These are phyloP conservation scores for Tympanopsis confertula DNA, from an alignment of 2,329 filamentous ascomycete genomes.

Conservation along the genomic window DNA sequence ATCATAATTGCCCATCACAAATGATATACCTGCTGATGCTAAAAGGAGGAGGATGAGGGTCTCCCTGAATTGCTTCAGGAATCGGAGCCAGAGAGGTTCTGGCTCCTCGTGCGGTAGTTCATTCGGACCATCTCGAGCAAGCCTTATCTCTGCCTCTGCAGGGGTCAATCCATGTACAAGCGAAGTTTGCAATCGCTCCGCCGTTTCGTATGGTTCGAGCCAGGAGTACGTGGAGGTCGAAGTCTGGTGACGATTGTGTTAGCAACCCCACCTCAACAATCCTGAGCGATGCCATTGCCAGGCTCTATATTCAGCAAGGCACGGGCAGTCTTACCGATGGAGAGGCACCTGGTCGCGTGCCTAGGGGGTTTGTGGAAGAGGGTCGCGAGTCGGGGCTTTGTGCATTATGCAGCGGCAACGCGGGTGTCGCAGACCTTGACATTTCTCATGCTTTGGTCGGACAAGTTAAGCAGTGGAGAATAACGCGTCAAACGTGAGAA, in stretches of 20 bases:
- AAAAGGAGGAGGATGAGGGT: slow-evolving; percentile 87
- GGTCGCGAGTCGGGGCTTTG: not conserved
- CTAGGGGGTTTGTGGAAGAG: not conserved
- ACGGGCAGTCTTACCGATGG: no score
- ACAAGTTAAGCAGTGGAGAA: no score
- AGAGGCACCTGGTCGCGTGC: not conserved
- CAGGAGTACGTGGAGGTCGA: slow-evolving; percentile 50
- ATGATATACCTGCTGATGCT: slow-evolving; percentile 74
- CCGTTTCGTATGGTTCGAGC: slow-evolving; percentile 69
- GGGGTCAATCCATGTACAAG: slow-evolving; percentile 70
- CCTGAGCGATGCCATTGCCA: slow-evolving; percentile 1
- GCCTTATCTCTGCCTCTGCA: slow-evolving; percentile 66
- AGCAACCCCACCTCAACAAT: slow-evolving; percentile 1
- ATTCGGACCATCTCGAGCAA: slow-evolving; percentile 76
- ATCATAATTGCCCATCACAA: slow-evolving; percentile 84
- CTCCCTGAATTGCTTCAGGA: slow-evolving; percentile 93
- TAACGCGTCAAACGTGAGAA: no score
- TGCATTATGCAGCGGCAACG: slow-evolving; percentile 1
- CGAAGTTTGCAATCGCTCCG: slow-evolving; percentile 70
- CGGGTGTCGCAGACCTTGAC: slow-evolving; percentile 1
- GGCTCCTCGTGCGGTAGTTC: slow-evolving; percentile 89
- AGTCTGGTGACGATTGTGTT: slow-evolving; percentile 20
- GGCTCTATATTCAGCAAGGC: no score
- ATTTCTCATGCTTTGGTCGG: not conserved
- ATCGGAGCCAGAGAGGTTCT: slow-evolving; percentile 88